Conservation (phyloP, 140 eudicot genomes). For the Oenanthe javanica region DNA sequence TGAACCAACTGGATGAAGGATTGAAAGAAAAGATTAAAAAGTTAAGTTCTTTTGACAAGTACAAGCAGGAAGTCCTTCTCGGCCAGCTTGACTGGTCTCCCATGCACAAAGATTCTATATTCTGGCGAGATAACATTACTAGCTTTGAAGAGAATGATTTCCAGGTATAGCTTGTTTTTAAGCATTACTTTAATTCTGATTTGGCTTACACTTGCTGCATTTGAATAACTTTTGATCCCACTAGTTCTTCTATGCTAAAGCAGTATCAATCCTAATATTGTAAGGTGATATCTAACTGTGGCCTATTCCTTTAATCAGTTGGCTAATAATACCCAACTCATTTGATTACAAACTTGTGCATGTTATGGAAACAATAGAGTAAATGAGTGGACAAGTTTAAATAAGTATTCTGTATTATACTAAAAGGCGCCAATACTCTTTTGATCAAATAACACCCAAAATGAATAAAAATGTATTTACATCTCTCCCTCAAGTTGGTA, state of each 20-base stretch:
- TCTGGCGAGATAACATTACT: slow-evolving; percentile 82
- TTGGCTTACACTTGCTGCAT: background rate
- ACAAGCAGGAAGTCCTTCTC: slow-evolving; percentile 89
- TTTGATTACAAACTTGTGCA: background rate
- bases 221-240: background rate
- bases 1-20: slow-evolving; percentile 88
- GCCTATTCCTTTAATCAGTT: background rate
- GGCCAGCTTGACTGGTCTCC: slow-evolving; percentile 99
- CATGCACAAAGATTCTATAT: slow-evolving; percentile 83
- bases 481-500: background rate
- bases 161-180: slow-evolving; percentile 45
- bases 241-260: background rate
- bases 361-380: background rate
- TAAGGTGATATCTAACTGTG: background rate
- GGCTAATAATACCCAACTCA: background rate
- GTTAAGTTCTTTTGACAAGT: slow-evolving; percentile 83
- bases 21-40: slow-evolving; percentile 69
- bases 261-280: background rate
- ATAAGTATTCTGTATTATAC: background rate
- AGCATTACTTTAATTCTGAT: background rate
- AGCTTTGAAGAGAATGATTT: slow-evolving; percentile 87
- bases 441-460: background rate
- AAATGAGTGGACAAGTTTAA: background rate
- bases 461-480: background rate
- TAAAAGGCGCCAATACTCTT: background rate